Evolutionary conservation across 2,329 filamentous ascomycete genomes (phyloP).

Genomic region (Talaromyces sp.): DNA sequence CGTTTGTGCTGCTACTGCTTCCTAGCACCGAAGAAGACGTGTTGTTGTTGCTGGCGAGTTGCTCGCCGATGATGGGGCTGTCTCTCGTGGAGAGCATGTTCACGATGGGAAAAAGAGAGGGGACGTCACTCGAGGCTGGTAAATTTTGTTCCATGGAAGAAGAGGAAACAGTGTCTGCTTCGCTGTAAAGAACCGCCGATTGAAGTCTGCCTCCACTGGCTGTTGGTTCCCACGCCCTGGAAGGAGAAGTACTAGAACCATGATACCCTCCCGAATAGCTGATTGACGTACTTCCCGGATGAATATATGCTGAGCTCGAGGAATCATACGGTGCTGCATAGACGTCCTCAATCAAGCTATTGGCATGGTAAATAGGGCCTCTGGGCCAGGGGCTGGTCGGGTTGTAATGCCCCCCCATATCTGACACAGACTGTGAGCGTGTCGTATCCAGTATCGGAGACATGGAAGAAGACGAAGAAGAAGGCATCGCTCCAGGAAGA

Average conservation of each 20-base stretch:
- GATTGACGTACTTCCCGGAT: slow-evolving; percentile 28
- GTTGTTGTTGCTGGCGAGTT: slow-evolving; percentile 15
- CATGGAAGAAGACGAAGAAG: background rate
- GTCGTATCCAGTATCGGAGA: slow-evolving; percentile 16
- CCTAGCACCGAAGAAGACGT: slow-evolving; percentile 4
- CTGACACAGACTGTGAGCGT: slow-evolving; percentile 19
- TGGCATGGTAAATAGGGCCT: slow-evolving; percentile 16
- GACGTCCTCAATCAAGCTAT: slow-evolving; percentile 31
- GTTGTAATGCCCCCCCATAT: slow-evolving; percentile 18
- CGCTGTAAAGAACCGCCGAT: slow-evolving; percentile 23
- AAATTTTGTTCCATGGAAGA: slow-evolving; percentile 18
- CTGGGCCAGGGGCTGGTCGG: slow-evolving; percentile 19
- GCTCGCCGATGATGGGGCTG: slow-evolving; percentile 22
- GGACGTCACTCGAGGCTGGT: slow-evolving; percentile 20
- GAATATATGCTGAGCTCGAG: slow-evolving; percentile 28
- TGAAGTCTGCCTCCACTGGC: slow-evolving; percentile 10
- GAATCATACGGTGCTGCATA: slow-evolving; percentile 24
- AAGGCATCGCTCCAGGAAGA: background rate
- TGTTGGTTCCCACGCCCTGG: slow-evolving; percentile 25
- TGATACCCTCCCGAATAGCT: slow-evolving; percentile 22
- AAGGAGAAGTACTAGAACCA: slow-evolving; percentile 19
- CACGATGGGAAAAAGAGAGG: slow-evolving; percentile 20
- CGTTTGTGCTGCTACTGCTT: background rate
- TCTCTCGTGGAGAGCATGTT: slow-evolving; percentile 20
- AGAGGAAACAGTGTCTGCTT: slow-evolving; percentile 1